Evolutionary conservation across 805 yeast genomes (phyloP).

Genomic region (Kregervanrija fluxuum): DNA sequence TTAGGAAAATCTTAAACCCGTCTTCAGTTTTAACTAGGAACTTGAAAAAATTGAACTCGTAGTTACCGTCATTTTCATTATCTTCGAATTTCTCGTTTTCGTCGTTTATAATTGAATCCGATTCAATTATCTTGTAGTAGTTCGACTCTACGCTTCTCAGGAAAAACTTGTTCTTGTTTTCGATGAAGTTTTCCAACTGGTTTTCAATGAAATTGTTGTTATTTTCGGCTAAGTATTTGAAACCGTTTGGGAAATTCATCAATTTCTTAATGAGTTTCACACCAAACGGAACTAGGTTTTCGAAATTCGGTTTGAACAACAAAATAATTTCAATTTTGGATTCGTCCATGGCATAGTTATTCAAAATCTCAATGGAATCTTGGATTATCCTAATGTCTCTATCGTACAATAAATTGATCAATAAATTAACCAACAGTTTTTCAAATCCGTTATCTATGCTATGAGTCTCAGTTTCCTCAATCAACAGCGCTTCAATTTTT

Average conservation of each 20-base stretch:
- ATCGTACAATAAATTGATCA: too few species aligned
- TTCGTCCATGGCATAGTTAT: constrained; percentile 41
- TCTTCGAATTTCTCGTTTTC: too few species aligned
- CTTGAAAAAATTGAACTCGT: constrained; percentile 51
- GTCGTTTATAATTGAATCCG: too few species aligned
- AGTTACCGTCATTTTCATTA: too few species aligned
- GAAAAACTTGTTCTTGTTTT: constrained; percentile 37
- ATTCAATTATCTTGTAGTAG: too few species aligned
- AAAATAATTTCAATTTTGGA: constrained; percentile 46
- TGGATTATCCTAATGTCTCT: too few species aligned
- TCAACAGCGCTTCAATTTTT: constrained; percentile 37
- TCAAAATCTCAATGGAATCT: constrained; percentile 41
- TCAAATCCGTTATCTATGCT: too few species aligned
- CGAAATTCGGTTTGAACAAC: constrained; percentile 46
- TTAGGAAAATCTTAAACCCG: constrained; percentile 57
- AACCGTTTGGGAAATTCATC: constrained; percentile 63
- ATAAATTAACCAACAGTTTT: too few species aligned
- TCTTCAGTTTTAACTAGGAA: constrained; percentile 74
- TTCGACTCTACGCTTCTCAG: constrained; percentile 39
- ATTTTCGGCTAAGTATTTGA: constrained; percentile 42
- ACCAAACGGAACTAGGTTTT: constrained; percentile 28
- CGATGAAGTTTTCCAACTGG: constrained; percentile 66
- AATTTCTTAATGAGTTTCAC: constrained; percentile 50
- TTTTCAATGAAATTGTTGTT: constrained; percentile 51
- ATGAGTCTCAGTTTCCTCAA: background rate